A percentile compares a stretch with the other conserved stretches of the same genome.
These are phyloP conservation scores for Triangularia setosa DNA, from an alignment of 2,329 filamentous ascomycete species.

Conservation along the genomic window DNA sequence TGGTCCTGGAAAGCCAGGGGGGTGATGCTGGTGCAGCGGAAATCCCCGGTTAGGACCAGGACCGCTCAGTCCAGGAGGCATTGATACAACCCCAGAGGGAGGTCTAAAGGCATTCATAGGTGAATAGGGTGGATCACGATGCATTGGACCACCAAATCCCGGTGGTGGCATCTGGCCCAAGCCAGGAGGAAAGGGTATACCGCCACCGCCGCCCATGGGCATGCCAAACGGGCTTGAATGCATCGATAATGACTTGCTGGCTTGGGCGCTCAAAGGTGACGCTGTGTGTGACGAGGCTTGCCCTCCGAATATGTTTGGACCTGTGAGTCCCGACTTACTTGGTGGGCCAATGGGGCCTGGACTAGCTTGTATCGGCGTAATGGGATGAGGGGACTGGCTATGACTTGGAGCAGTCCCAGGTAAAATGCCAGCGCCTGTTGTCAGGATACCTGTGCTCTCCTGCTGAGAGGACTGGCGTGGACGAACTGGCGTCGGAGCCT, in stretches of 20 bases:
- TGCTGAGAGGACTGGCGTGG: constrained; percentile 77
- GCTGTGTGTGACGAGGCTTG: constrained; percentile 47
- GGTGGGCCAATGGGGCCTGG: constrained; percentile 59
- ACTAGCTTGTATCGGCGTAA: constrained; percentile 62
- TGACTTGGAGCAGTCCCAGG: constrained; percentile 53
- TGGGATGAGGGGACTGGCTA: constrained; percentile 55
- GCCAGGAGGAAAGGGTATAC: constrained; percentile 50
- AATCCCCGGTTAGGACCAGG: constrained; percentile 42
- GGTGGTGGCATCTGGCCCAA: constrained; percentile 39
- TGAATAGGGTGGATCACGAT: constrained; percentile 48
- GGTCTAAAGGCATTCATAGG: constrained; percentile 43
- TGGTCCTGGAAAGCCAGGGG: constrained; percentile 52
- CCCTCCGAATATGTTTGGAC: constrained; percentile 27
- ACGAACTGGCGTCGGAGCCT: constrained; percentile 75
- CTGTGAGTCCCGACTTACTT: constrained; percentile 56
- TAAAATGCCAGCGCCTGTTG: constrained; percentile 63
- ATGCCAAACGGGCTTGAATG: constrained; percentile 50
- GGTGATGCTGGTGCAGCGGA: constrained; percentile 37
- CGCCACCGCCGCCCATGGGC: constrained; percentile 41
- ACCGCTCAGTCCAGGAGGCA: constrained; percentile 50
- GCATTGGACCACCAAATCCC: constrained; percentile 55
- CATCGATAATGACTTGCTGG: constrained; percentile 18
- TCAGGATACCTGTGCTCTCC: constrained; percentile 59
- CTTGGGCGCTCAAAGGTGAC: constrained; percentile 53
- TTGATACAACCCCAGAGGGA: constrained; percentile 43